Base-by-base conservation (phyloP, 2,329 filamentous ascomycete species). In the Periconia macrospinosa region DNA sequence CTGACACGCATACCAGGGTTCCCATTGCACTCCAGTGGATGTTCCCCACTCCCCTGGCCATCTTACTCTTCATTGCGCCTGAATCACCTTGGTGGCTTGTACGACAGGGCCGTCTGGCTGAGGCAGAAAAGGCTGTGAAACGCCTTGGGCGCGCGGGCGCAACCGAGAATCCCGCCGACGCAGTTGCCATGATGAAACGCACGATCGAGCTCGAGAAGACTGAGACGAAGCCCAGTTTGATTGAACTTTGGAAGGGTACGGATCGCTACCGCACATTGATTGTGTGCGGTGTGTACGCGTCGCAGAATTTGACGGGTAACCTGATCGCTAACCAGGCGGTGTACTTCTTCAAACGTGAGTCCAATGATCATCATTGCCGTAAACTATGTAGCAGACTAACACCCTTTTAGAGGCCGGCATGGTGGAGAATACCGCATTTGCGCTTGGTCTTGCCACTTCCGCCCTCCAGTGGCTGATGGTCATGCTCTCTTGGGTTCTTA, bases 401-500 rank as follows among this genome's bases (percentile, higher is more conserved):
- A 53, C 50, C 51, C 63, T 17, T 33, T 51, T 66, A 86, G 83
- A 87, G 77, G 85, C 86, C 50, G 84, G 84, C 52, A 81, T 88
- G 65, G 61, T 60, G 0, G 71, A 70, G 13, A 75, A 85, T 58
- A 79, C 76, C 40, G 82, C 85, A 7, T 87, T 87, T 67, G 81
- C 81, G 48, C 78, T 87, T 20, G 83, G 83, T 67, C 79, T 88
- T 43, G 86, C 87, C 72, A 87, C 82, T 53, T 86, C 85, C 0
- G 83, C 80, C 49, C 83, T 87, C 2, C 82, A 85, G 64, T 75
- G 74, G 66, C 72, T 88, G 63, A 78, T 85, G 56, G 83, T 86
- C 70, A 85, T 85, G 77, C 74, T 85, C 42, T 87, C 84, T 49
- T 88, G 85, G 86, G 73, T 87, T 52, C 79, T 88, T 45, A 86